Conservation (phyloP, 1,284 basidiomycete species). For the Veloporphyrellus conicus region DNA sequence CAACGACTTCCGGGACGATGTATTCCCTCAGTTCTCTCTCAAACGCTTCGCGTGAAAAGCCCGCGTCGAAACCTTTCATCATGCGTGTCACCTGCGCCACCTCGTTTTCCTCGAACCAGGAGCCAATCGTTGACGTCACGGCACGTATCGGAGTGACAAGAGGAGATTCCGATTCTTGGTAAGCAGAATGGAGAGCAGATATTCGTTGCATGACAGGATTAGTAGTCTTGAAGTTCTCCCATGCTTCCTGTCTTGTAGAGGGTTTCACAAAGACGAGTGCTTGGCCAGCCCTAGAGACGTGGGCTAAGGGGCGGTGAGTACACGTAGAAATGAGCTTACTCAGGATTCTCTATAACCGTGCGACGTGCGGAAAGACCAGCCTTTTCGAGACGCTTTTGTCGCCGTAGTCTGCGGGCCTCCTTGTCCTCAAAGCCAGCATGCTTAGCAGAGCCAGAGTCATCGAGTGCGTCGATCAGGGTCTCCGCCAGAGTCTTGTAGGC, state of each 20-base stretch:
- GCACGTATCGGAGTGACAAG: conserved; percentile 77
- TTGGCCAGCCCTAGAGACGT: conserved; percentile 65
- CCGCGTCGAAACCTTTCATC: conserved; percentile 85
- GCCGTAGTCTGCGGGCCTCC: conserved; percentile 73
- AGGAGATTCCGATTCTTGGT: conserved; percentile 93
- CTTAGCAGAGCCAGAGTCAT: conserved; percentile 88
- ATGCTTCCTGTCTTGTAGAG: conserved; percentile 69
- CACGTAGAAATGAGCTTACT: conserved; percentile 52
- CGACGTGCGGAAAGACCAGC: conserved; percentile 69
- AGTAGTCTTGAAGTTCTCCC: conserved; percentile 71
- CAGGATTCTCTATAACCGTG: conserved; percentile 65
- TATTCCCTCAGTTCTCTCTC: conserved; percentile 93
- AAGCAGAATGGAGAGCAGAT: conserved; percentile 62
- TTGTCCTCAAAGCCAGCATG: conserved; percentile 94
- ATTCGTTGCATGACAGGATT: conserved; percentile 69
- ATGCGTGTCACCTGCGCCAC: conserved; percentile 87
- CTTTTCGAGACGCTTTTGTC: conserved; percentile 75
- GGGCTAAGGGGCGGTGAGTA: conserved; percentile 1
- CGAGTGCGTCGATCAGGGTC: conserved; percentile 86
- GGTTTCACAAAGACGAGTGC: conserved; percentile 82
- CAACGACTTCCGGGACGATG: conserved; percentile 95
- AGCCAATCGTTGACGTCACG: conserved; percentile 82
- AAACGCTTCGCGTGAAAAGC: conserved; percentile 83
- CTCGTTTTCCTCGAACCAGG: conserved; percentile 97
- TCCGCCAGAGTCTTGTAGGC: conserved; percentile 92